Base-by-base conservation (phyloP, 169 alveolate species). In the Plasmodium blacklocki region DNA sequence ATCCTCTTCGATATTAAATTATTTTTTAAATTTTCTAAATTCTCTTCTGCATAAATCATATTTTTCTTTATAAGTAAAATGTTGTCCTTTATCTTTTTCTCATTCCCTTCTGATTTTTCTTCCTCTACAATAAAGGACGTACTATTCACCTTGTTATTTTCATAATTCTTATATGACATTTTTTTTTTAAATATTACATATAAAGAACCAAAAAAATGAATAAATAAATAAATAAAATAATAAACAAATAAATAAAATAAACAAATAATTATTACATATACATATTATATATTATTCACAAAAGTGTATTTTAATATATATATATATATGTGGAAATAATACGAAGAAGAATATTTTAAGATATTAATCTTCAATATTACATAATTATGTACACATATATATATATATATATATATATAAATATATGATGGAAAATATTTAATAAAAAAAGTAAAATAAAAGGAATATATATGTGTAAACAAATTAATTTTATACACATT, bases 11-110 rank as follows among this genome's bases (percentile, higher is more conserved):
- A 83, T 49, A 83, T 83, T 68, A 83, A 83, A 68, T 83, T 83
- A 9, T 83, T 83, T 83, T 83, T 83, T 83, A 83, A 83, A 19
- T 83, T 83, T 49, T 83, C 91, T 83, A 83, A 83, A 83, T 83
- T 83, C 14, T 83, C 91, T 72, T 83, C 91, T 29, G 91, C 91
- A 63, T 83, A 83, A 54, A 83, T 68, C 91, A 83, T 83, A 68
- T 83, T 83, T 29, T 83, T 83, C 47, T 83, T 83, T 11, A 83
- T 83, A 12, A 83, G 60, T 50, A 83, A 62, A 26, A 83, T 83
- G 19, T 83, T 83, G 73, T 83, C 91, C 43, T 83, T 83, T 56
- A 83, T 83, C 71, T 83, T 83, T 32, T 70, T 83, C 3, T 83
- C 91, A 47, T 56, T 39, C 7, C 71, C 39, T 11, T 63, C 91